phyloP scores from a whole-genome alignment of 129 eudicot species.

The Helianthus tuberosus region DNA sequence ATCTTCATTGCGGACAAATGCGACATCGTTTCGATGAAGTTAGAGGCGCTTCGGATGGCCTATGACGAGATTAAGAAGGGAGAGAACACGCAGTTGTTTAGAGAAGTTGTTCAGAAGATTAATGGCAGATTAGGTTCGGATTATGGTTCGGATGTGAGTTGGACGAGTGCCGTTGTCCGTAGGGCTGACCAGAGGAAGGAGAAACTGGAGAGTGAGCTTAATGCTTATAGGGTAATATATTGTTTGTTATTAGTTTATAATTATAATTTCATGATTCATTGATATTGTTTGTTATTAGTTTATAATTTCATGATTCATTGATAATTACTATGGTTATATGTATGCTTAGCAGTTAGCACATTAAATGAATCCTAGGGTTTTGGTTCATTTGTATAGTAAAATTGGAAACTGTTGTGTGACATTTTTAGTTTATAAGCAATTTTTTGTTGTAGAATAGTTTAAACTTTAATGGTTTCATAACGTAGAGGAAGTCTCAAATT shows the following conservation, averaged over 20 bases:
- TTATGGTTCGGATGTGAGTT: constrained; percentile 56
- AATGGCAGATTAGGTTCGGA: constrained; percentile 66
- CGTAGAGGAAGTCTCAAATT: too few species aligned
- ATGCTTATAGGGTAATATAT: constrained; percentile 79
- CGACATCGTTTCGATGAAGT: constrained; percentile 53
- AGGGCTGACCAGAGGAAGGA: constrained; percentile 86
- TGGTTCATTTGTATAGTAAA: neutral
- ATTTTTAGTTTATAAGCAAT: too few species aligned
- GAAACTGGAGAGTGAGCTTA: constrained; percentile 90
- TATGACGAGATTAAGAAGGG: constrained; percentile 90
- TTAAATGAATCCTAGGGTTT: constrained; percentile 4
- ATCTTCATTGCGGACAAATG: constrained; percentile 71
- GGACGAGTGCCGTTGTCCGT: constrained; percentile 79
- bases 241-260: neutral
- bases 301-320: too few species aligned
- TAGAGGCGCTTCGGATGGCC: constrained; percentile 87
- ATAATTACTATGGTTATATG: too few species aligned
- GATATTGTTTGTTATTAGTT: neutral
- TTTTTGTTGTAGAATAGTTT: too few species aligned
- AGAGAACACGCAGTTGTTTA: constrained; percentile 63
- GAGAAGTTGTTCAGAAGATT: constrained; percentile 78
- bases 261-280: too few species aligned
- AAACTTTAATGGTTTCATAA: too few species aligned
- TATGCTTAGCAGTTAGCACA: too few species aligned
- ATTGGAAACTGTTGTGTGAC: constrained; percentile 12